These are phyloP conservation scores for Aureobasidium vineae DNA, from an alignment of 2,329 filamentous ascomycete genomes.

Conservation along the genomic window DNA sequence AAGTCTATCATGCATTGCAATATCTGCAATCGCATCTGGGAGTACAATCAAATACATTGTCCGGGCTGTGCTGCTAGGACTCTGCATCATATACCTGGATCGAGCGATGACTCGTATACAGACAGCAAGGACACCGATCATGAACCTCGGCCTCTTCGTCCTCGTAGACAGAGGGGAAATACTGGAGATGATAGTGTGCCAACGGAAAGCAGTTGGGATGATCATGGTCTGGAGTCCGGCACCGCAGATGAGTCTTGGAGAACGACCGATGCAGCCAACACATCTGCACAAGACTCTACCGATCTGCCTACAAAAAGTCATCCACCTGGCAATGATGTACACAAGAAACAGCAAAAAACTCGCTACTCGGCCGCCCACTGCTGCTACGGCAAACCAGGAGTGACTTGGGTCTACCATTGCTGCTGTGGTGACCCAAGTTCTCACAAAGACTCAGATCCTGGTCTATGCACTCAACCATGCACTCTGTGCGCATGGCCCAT, in stretches of 20 bases:
- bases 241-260: neutral
- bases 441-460: neutral
- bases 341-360: neutral
- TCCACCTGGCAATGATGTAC: neutral
- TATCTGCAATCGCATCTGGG: neutral
- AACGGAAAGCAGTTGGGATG: neutral
- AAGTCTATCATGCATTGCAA: neutral
- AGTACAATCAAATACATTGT: conserved; percentile 5
- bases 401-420: neutral
- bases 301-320: neutral
- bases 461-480: neutral
- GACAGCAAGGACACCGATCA: neutral
- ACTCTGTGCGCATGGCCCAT: neutral
- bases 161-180: neutral
- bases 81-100: neutral
- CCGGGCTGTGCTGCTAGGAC: conserved; percentile 1
- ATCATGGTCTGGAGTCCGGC: neutral
- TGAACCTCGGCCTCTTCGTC: neutral
- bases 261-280: neutral
- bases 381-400: neutral
- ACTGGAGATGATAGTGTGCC: neutral
- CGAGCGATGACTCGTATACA: neutral
- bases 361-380: neutral
- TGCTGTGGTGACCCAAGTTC: neutral
- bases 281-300: neutral